Base-by-base conservation (phyloP, 768 basidiomycete genomes). In the Leccinum olivaceopallidum region DNA sequence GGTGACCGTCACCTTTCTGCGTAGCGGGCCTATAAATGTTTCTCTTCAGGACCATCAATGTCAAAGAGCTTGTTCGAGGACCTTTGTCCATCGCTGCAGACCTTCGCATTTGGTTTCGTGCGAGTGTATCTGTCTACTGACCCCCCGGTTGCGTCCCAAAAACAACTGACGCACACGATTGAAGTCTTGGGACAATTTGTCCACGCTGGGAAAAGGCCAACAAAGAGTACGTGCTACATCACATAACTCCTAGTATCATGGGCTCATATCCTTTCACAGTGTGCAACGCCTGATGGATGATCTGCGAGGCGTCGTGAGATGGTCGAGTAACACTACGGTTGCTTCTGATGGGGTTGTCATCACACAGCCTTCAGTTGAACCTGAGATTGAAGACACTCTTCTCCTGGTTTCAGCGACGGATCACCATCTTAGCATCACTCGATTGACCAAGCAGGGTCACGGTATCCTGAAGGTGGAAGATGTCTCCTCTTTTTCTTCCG, bases 401-500 rank as follows among this genome's bases (percentile, higher is more conserved):
- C 63, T 78, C 84, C 57, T 91, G 88, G 86, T 93, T 93, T 79
- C 90, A 93, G 69, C 91, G 98, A 80, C 98, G 97, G 97, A 92
- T 98, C 64, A 82, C 83, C 53, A 90, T 98, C 63, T 98, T 98
- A 95, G 28, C 77, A 96, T 98, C 75, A 95, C 92, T 18, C 90
- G 94, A 69, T 81, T 99, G 57, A 95, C 94, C 51, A 95, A 95
- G 75, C 94, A 98, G 77, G 28, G 95, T 55, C 94, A 98, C 77
- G 28, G 95, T 55, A 95, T 99, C 61, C 78, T 99, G 67, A 95
- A 94, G 70, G 90, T 92, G 32, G 97, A 99, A 71, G 95, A 98
- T 62, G 83, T 94, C 8, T 98, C 97, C 5, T 95, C 94, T 92
- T 98, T 70, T 99, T 99, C 82, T 99, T 98, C 85, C 87, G 97